phyloP scores from a whole-genome alignment of 179 eudicot species.

The Vitellaria paradoxa region DNA sequence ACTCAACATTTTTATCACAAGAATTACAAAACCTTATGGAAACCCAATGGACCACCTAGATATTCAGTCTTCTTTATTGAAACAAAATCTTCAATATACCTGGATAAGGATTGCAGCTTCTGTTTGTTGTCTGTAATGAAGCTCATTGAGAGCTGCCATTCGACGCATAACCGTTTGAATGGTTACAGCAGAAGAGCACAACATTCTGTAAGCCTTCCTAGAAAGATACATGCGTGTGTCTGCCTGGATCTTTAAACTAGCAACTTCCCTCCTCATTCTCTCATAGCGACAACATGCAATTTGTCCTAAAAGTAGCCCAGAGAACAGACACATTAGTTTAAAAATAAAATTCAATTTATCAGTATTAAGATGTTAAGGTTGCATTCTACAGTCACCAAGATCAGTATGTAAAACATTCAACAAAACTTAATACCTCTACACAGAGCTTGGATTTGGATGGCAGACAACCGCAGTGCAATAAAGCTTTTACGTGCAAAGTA shows the following conservation, averaged over 20 bases:
- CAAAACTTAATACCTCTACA: slow-evolving; percentile 60
- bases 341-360: not conserved
- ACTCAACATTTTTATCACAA: not conserved
- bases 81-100: slow-evolving; percentile 30
- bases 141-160: slow-evolving; percentile 63
- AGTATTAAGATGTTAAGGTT: not conserved
- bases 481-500: slow-evolving; percentile 50
- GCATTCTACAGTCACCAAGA: not conserved
- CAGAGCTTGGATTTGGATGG: slow-evolving; percentile 57
- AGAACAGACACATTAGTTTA: not conserved
- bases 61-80: not conserved
- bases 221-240: slow-evolving; percentile 52
- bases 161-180: slow-evolving; percentile 73
- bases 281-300: slow-evolving; percentile 50
- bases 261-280: slow-evolving; percentile 58
- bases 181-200: slow-evolving; percentile 43
- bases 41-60: not conserved
- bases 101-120: slow-evolving; percentile 62
- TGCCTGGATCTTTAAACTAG: slow-evolving; percentile 66
- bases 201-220: slow-evolving; percentile 46
- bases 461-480: slow-evolving; percentile 38
- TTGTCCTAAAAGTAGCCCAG: slow-evolving; percentile 42
- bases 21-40: not conserved
- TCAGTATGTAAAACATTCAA: not conserved
- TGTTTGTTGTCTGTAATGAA: slow-evolving; percentile 42